Conservation (phyloP, 2,329 filamentous ascomycete species). For the Aspergillus uvarum region DNA sequence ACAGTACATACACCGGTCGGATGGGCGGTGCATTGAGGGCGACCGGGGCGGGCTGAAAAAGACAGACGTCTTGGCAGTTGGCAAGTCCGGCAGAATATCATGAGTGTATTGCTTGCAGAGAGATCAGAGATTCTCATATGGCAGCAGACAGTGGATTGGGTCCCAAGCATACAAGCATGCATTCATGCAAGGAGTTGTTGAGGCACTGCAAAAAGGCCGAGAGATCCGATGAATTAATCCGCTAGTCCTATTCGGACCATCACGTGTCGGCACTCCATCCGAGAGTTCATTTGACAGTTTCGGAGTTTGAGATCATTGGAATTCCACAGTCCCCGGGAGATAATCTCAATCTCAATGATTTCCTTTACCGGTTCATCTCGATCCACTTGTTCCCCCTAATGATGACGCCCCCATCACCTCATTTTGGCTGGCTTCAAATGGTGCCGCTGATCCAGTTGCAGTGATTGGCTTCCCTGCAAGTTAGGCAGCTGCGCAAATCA, state of each 20-base stretch:
- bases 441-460: background rate
- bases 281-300: background rate
- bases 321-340: too few relatives aligned
- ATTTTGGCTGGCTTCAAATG: background rate
- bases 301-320: background rate
- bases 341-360: too few relatives aligned
- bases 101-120: too few relatives aligned
- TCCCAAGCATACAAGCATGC: too few relatives aligned
- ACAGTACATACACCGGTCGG: too few relatives aligned
- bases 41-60: too few relatives aligned
- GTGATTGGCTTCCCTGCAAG: background rate
- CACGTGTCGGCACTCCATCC: background rate
- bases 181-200: too few relatives aligned
- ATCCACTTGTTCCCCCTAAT: background rate
- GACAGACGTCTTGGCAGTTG: too few relatives aligned
- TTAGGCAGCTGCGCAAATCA: background rate
- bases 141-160: too few relatives aligned
- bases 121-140: too few relatives aligned
- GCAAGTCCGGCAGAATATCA: too few relatives aligned
- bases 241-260: background rate
- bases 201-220: background rate
- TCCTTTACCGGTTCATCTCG: background rate
- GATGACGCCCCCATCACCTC: background rate
- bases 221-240: background rate
- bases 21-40: too few relatives aligned